phyloP scores from a whole-genome alignment of 2,329 filamentous ascomycete genomes.

The Cadophora sp. region DNA sequence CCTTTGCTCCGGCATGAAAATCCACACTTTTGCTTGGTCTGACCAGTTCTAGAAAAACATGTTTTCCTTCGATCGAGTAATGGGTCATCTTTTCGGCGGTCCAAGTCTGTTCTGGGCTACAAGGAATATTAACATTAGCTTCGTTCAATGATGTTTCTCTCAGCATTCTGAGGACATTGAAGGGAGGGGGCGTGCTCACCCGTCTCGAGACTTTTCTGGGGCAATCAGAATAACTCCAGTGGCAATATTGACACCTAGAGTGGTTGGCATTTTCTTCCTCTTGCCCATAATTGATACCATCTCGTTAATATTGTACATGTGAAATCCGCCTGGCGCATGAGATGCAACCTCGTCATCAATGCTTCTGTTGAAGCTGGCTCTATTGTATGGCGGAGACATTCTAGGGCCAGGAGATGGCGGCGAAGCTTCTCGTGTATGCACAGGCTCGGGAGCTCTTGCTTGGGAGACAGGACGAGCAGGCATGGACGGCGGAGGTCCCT shows the following conservation, averaged over 20 bases:
- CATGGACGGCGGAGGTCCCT: conserved; percentile 63
- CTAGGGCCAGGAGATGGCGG: conserved; percentile 51
- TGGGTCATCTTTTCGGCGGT: conserved; percentile 94
- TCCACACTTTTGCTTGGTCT: conserved; percentile 93
- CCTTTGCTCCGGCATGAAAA: conserved; percentile 96
- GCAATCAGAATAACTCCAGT: conserved; percentile 91
- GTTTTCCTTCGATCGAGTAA: conserved; percentile 97
- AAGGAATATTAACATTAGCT: background rate
- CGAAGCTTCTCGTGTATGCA: conserved; percentile 35
- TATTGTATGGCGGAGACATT: conserved; percentile 62
- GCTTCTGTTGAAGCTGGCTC: conserved; percentile 49
- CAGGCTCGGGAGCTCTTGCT: conserved; percentile 49
- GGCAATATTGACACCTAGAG: conserved; percentile 87
- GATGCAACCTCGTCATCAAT: conserved; percentile 52
- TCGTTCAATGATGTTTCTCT: background rate
- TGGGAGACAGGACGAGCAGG: conserved; percentile 68
- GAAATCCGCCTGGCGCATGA: conserved; percentile 79
- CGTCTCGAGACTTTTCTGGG: conserved; percentile 83
- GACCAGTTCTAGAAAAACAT: conserved; percentile 94
- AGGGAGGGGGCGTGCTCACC: background rate
- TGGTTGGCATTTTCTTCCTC: conserved; percentile 98
- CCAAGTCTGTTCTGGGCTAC: conserved; percentile 86
- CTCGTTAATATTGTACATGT: conserved; percentile 96
- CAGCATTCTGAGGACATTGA: background rate
- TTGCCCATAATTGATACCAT: conserved; percentile 98